These are phyloP conservation scores for Clarireedia sp. DNA, from an alignment of 2,329 filamentous ascomycete genomes.

Conservation along the genomic window DNA sequence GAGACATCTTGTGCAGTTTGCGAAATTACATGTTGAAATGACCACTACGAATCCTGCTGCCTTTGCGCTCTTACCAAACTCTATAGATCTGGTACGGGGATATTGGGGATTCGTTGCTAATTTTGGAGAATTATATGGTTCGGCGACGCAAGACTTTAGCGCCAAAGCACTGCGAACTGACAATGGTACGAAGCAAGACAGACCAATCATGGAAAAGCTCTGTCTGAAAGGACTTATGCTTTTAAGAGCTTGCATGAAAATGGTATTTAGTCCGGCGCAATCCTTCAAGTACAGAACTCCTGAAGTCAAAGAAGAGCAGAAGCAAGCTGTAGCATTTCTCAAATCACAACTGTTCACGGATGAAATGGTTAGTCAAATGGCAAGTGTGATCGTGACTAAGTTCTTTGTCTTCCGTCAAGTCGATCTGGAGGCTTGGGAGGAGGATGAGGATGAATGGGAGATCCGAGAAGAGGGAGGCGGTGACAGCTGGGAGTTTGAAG, in stretches of 20 bases:
- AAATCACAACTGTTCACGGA: conserved; percentile 68
- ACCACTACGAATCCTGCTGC: conserved; percentile 69
- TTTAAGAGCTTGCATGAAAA: conserved; percentile 73
- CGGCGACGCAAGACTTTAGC: conserved; percentile 31
- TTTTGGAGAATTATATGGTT: conserved; percentile 66
- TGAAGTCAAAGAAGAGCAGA: conserved; percentile 69
- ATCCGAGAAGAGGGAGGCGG: conserved; percentile 77
- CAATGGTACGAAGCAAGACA: conserved; percentile 43
- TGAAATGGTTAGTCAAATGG: conserved; percentile 70
- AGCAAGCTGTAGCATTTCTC: conserved; percentile 58
- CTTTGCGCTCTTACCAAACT: conserved; percentile 75
- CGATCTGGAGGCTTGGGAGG: conserved; percentile 86
- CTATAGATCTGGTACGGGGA: conserved; percentile 64
- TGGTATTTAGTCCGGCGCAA: conserved; percentile 72
- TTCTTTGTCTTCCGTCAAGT: conserved; percentile 81
- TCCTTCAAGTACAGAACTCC: conserved; percentile 76
- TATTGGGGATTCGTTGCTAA: conserved; percentile 80
- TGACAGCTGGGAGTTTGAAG: conserved; percentile 84
- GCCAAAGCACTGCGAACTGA: conserved; percentile 39
- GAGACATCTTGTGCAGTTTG: conserved; percentile 81
- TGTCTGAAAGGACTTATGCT: conserved; percentile 77
- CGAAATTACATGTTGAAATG: conserved; percentile 88
- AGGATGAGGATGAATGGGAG: conserved; percentile 94
- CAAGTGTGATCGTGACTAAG: conserved; percentile 75
- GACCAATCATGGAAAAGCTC: conserved; percentile 66